Evolutionary conservation across 1,139 yeast species (phyloP), one percentile per base, ranked within the genome.

Genomic region (Scheffersomyces quercinus): DNA sequence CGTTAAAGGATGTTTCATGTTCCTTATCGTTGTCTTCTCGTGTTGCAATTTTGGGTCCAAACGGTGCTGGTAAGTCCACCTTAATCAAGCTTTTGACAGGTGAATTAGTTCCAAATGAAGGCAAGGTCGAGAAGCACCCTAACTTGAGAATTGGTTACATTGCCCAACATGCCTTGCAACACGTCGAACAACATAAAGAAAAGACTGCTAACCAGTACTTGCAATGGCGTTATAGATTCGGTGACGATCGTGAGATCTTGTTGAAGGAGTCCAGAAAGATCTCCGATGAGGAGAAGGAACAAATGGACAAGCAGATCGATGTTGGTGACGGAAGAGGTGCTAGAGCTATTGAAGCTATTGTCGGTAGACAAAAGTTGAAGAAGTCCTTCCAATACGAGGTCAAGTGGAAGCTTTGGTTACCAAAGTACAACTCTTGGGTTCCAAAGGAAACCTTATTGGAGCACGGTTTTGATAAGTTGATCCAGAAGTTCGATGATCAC

Each of bases 61-160:
- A 93, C 65, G 99, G 99, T 78, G 99, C 99, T 45, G 99, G 99
- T 74, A 93, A 93, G 67, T 89, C 97, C 6, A 93, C 99, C 14
- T 77, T 93, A 60, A 93, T 93, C 69, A 93, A 93, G 68, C 75
- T 91, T 43, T 77, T 93, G 57, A 93, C 98, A 10, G 99, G 88
- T 51, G 99, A 93, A 68, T 75, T 89, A 49, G 79, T 88, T 43
- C 97, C 99, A 28, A 78, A 82, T 53, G 79, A 72, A 51, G 99
- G 99, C 59, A 84, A 82, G 51, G 97, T 93, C 47, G 98, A 93
- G 72, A 93, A 93, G 70, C 99, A 93, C 71, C 98, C 98, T 51
- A 93, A 93, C 69, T 79, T 93, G 71, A 91, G 99, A 77, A 89
- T 93, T 60, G 99, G 98, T 50, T 93, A 93, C 71, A 93, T 93